phyloP scores from a whole-genome alignment of 495 filamentous ascomycete genomes.

The Hypomontagnella submonticulosa region DNA sequence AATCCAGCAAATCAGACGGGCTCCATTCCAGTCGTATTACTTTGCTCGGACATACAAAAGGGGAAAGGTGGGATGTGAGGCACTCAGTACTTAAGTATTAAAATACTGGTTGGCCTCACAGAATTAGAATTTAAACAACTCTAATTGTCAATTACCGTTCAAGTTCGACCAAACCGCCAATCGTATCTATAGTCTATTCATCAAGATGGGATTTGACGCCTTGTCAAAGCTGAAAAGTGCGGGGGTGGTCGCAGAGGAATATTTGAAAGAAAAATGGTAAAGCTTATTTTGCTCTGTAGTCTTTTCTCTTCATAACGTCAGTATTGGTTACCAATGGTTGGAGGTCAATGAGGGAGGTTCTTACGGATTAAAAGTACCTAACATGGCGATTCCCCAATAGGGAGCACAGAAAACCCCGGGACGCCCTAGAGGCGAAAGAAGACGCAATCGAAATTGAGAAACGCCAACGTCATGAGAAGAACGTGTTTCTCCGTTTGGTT shows the following conservation, averaged over 20 bases:
- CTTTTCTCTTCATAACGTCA: too few relatives aligned
- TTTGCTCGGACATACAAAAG: constrained; percentile 13
- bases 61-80: constrained; percentile 14
- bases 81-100: neutral
- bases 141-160: constrained; percentile 2
- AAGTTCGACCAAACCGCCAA: too few relatives aligned
- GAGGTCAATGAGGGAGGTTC: too few relatives aligned
- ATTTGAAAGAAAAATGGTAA: constrained; percentile 42
- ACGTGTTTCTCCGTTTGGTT: constrained; percentile 33
- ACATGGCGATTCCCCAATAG: constrained; percentile 12
- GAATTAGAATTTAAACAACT: neutral
- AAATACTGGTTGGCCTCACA: neutral
- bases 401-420: constrained; percentile 23
- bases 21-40: neutral
- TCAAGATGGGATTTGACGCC: constrained; percentile 34
- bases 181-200: neutral
- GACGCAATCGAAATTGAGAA: constrained; percentile 17
- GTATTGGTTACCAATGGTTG: neutral
- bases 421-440: constrained; percentile 5
- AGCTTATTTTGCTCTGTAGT: neutral
- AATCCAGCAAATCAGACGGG: too few relatives aligned
- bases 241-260: constrained; percentile 23
- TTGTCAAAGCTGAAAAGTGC: constrained; percentile 32
- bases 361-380: constrained; percentile 3
- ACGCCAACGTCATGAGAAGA: constrained; percentile 29